Conservation (phyloP, 129 eudicot genomes). For the Pittosporum tobira region DNA sequence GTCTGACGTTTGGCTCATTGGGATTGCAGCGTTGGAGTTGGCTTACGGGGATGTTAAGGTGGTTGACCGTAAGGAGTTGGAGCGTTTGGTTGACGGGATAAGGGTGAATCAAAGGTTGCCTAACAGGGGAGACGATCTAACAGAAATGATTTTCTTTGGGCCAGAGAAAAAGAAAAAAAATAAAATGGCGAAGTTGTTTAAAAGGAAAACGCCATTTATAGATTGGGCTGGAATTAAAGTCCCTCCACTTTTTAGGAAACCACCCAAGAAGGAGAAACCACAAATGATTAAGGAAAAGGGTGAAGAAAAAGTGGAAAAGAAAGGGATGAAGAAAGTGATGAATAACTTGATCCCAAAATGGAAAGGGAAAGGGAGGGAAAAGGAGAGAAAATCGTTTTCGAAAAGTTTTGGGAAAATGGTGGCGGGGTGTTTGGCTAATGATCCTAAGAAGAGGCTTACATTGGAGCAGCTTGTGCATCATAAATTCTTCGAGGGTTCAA, state of each 20-base stretch:
- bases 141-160: too few relatives aligned
- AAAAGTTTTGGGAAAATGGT: not conserved
- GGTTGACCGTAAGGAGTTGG: not conserved
- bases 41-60: not conserved
- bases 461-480: not conserved
- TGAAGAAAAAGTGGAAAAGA: not conserved
- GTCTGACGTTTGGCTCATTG: conserved; percentile 10
- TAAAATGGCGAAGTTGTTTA: too few relatives aligned
- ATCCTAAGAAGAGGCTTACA: conserved; percentile 1
- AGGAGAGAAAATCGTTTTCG: not conserved
- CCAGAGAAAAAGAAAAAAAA: too few relatives aligned
- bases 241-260: too few relatives aligned
- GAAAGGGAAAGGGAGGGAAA: too few relatives aligned
- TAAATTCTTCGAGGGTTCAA: not conserved
- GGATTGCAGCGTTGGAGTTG: conserved; percentile 9
- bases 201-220: too few relatives aligned
- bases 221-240: too few relatives aligned
- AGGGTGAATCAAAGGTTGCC: not conserved
- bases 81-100: not conserved
- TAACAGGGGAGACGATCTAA: not conserved
- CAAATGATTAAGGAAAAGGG: not conserved
- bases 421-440: not conserved
- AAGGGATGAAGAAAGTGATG: not conserved
- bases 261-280: too few relatives aligned
- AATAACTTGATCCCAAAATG: not conserved